Percentiles rank a stretch among this genome's conserved stretches.
Conservation (phyloP, 306 rosid genomes). For the Trifolium pratense region DNA sequence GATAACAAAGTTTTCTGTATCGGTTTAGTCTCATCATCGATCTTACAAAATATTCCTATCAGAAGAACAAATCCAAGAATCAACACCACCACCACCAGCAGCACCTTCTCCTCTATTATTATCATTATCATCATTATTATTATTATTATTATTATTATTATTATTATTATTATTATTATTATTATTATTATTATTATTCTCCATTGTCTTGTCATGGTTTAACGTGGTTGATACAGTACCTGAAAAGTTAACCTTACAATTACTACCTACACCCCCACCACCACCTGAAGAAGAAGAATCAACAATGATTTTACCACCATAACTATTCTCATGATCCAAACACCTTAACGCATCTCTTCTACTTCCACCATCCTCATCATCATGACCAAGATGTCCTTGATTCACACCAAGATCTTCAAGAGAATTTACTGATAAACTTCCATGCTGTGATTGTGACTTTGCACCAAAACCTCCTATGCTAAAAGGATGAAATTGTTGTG, state of each 20-base stretch:
- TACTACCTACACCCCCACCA: conserved; percentile 25
- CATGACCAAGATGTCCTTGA: conserved; percentile 39
- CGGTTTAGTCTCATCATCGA: conserved; percentile 22
- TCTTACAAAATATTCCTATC: conserved; percentile 46
- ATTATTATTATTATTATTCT: conserved; percentile 3
- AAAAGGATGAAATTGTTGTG: conserved; percentile 37
- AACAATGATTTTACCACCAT: conserved; percentile 16
- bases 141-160: neutral
- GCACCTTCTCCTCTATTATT: conserved; percentile 53
- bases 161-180: neutral
- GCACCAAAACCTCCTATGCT: conserved; percentile 39
- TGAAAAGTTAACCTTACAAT: conserved; percentile 55
- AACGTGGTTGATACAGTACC: conserved; percentile 48
- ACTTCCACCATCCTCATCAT: conserved; percentile 4
- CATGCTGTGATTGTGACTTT: conserved; percentile 33
- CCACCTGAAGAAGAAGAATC: conserved; percentile 5
- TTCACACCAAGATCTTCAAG: conserved; percentile 49
- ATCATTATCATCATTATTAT: neutral
- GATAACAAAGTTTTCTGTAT: conserved; percentile 45
- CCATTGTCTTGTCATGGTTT: conserved; percentile 51
- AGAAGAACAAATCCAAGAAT: conserved; percentile 79
- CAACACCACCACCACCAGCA: conserved; percentile 42
- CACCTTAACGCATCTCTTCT: no score
- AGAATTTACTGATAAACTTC: conserved; percentile 40
- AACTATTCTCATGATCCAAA: neutral